Base-by-base conservation (phyloP, 2,329 filamentous ascomycete species). In the Byssochlamys sp. region DNA sequence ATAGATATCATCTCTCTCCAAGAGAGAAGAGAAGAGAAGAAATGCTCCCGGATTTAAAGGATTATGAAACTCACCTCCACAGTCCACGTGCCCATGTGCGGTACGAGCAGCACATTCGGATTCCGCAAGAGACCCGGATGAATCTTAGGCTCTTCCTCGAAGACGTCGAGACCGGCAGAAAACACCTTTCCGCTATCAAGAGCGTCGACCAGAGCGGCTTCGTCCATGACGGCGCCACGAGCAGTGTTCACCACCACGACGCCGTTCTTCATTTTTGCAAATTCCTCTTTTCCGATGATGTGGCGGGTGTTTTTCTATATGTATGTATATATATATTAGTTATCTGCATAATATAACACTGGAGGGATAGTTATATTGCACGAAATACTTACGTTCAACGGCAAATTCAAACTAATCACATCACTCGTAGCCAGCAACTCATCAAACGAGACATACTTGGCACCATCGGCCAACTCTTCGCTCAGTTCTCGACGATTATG, bases 81-180 rank as follows among this genome's bases (percentile, higher is more conserved):
- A 0, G 88, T 92, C 80, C 83, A 90, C 0, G 90, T 95, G 0
- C 90, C 90, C 88, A 95, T 89, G 71, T 95, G 90, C 55, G 90
- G 90, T 35, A 95, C 75, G 28, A 95, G 78, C 65, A 92, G 78
- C 25, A 89, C 88, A 63, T 84, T 81, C 1, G 83, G 83, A 67
- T 92, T 91, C 14, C 76, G 75, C 12, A 91, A 64, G 49, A 95
- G 76, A 1, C 86, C 88, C 0, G 84, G 85, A 67, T 94, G 88
- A 28, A 95, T 76, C 58, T 82, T 78, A 0, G 90, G 90, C 72
- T 95, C 90, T 39, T 91, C 79, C 69, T 95, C 90, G 67, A 85
- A 95, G 54, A 95, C 90, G 69, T 95, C 90, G 4, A 95, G 78
- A 1, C 90, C 90, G 12, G 78, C 85, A 10, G 84, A 86, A 62